phyloP scores from a whole-genome alignment of 2,329 filamentous ascomycete genomes.

The Hawksworthiomyces lignivorus region DNA sequence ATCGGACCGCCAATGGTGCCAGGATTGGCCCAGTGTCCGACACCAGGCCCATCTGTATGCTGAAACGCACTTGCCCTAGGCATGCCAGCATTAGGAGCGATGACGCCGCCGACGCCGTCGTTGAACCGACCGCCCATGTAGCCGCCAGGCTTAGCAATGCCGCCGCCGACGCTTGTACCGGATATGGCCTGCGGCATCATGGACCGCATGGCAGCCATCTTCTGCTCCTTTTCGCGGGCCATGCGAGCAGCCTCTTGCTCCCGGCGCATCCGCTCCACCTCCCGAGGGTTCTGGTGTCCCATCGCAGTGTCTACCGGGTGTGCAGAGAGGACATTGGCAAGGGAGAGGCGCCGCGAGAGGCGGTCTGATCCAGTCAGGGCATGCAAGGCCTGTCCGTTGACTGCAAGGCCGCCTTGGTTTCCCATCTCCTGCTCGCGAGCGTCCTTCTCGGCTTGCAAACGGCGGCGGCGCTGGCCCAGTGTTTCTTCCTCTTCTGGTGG shows the following conservation, averaged over 20 bases:
- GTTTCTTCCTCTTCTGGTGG: slow-evolving; percentile 60
- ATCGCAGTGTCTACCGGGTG: slow-evolving; percentile 30
- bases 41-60: slow-evolving; percentile 7
- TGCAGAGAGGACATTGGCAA: slow-evolving; percentile 51
- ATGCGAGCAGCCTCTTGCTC: slow-evolving; percentile 34
- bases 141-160: slow-evolving; percentile 29
- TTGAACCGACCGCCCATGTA: slow-evolving; percentile 48
- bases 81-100: slow-evolving; percentile 13
- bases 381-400: slow-evolving; percentile 18
- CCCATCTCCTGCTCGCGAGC: slow-evolving; percentile 50
- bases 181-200: slow-evolving; percentile 36
- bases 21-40: slow-evolving; percentile 6
- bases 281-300: slow-evolving; percentile 28
- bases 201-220: slow-evolving; percentile 38
- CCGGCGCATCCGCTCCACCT: slow-evolving; percentile 32
- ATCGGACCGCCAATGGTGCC: slow-evolving; percentile 6
- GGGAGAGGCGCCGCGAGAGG: slow-evolving; percentile 38
- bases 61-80: not conserved
- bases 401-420: slow-evolving; percentile 21
- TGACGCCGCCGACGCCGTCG: slow-evolving; percentile 38
- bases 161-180: not conserved
- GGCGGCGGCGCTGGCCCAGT: slow-evolving; percentile 65
- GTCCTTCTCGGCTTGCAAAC: slow-evolving; percentile 63
- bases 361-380: slow-evolving; percentile 21
- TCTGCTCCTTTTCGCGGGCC: slow-evolving; percentile 36